Evolutionary conservation across 139 green algal species (phyloP), one percentile per base, ranked within the genome.

Genomic region (Haematococcus sp.): DNA sequence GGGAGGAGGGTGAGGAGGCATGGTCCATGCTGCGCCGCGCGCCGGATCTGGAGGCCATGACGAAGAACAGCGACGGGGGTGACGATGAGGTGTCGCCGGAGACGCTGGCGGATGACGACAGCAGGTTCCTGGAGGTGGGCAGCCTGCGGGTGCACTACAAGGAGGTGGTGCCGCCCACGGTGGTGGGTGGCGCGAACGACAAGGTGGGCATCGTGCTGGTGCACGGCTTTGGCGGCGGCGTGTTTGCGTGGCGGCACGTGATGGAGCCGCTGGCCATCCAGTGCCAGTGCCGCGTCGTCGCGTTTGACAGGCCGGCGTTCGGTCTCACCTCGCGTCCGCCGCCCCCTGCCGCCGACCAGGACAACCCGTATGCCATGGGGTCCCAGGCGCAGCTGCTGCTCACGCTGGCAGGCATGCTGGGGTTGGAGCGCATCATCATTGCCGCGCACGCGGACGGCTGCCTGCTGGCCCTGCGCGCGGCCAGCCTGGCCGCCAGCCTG

Each of bases 211-310:
- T 78, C n/a, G 49, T 96, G 60, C 76, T 94, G 34, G 73, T 94
- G 4, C 91, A 96, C 74, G 84, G 88, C 25, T 95, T 92, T 86
- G 91, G 90, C 34, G 89, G 84, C 13, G 91, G 90, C 1, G 79
- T 85, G 19, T 94, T 94, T 75, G 61, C 86, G 16, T 96, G 90
- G 90, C 86, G 91, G 3, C 86, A 94, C 59, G 54, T 96, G 1
- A 87, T 93, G 86, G 80, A 86, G 73, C 74, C 81, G 1, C 83
- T 96, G 28, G 91, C 91, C 0, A 44, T 83, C 30, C 70, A 85
- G 23, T 80, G 67, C 43, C 75, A 83, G 25, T 90, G 86, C 67
- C 55, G 81, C 1, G 76, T 83, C 2, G 54, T 86, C 1, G 73
- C 83, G 9, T 80, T 79, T 69, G 76, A 83, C 58, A 55, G 70